Base-by-base conservation (phyloP, 2,329 filamentous ascomycete species). In the Plenodomus tracheiphilus region DNA sequence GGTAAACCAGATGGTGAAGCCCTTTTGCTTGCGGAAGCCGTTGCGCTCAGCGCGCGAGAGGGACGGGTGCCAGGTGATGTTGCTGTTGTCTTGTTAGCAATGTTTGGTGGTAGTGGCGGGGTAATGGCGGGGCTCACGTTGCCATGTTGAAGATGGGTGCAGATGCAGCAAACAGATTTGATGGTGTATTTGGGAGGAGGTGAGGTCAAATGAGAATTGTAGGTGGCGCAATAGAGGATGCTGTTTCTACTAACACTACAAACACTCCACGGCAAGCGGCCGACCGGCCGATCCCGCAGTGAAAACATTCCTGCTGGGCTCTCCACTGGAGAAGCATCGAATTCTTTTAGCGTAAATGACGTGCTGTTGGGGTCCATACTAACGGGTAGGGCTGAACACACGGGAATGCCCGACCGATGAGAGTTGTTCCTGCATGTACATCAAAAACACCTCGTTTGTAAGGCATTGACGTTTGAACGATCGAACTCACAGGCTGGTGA, bases 1-100 rank as follows among this genome's bases (percentile, higher is more conserved):
- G 1, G 94, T 99, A 71, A 99, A 89, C 94, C 94, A 99, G 77
- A 99, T 87, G 49, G 94, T 99, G 73, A 95, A 87, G 71, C 94
- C 94, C 61, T 85, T 84, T 76, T 99, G 94, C 74, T 86, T 85
- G 75, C 91, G 89, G 62, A 84, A 77, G 60, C 81, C 72, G 75
- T 84, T 86, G 74, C 89, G 88, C 82, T 94, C 89, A 54, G 79
- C 74, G 75, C 89, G 88, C 46, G 87, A 88, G 70, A 94, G 86
- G 54, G 87, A 89, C 8, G 86, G 81, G 80, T 94, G 89, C 89
- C 89, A 94, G 74, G 89, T 93, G 74, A 94, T 93, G 81, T 94
- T 94, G 73, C 89, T 94, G 70, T 28, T 13, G 32, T 9, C 34
- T 25, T 49, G 58, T 65, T 43, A 64, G 51, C 19, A 3, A 43